Evolutionary conservation across 345 rosid genomes (phyloP).

Genomic region (Punica granatum): DNA sequence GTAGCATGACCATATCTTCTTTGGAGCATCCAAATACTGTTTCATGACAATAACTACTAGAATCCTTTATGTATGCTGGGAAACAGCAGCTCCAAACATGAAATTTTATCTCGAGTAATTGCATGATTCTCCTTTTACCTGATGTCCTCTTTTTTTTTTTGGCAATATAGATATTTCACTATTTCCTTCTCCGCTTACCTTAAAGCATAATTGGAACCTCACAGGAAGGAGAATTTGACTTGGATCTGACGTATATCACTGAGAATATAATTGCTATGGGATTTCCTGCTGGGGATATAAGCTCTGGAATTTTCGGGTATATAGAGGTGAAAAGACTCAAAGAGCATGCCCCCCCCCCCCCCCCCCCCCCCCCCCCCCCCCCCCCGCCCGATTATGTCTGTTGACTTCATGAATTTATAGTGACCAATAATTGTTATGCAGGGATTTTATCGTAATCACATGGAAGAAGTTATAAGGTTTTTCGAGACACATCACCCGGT

Average conservation of each 20-base stretch:
- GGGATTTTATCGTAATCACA: conserved; percentile 88
- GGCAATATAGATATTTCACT: background rate
- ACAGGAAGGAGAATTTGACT: conserved; percentile 81
- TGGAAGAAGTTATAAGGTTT: conserved; percentile 92
- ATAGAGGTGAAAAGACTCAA: conserved; percentile 50
- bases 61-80: background rate
- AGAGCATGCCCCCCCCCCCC: background rate
- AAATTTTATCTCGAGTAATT: background rate
- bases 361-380: background rate
- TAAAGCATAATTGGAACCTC: background rate
- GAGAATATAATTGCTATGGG: conserved; percentile 98
- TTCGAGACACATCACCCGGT: conserved; percentile 94
- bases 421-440: conserved; percentile 25
- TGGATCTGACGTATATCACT: conserved; percentile 72
- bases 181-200: background rate
- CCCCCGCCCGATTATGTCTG: conserved; percentile 1
- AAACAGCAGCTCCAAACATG: background rate
- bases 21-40: background rate
- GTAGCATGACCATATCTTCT: conserved; percentile 19
- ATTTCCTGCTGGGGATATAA: conserved; percentile 89
- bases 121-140: background rate
- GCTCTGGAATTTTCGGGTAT: conserved; percentile 87
- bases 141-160: conserved; percentile 8
- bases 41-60: background rate
- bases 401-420: background rate